phyloP scores from a whole-genome alignment of 768 basidiomycete genomes.

The Suillus alpinus region DNA sequence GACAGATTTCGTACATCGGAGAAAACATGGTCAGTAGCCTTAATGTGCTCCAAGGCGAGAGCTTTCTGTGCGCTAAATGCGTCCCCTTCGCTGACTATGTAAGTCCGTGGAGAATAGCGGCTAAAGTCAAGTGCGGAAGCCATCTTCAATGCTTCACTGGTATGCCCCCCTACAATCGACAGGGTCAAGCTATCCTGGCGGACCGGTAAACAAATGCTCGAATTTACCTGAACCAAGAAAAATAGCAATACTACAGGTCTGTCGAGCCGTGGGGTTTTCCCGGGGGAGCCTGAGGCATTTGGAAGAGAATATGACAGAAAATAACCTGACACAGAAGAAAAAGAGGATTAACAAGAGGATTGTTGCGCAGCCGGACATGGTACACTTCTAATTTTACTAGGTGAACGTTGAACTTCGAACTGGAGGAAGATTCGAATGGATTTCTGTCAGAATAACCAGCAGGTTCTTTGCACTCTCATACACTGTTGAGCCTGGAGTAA shows the following conservation, averaged over 20 bases:
- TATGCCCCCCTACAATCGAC: conserved; percentile 78
- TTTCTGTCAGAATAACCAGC: neutral
- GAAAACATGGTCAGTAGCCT: conserved; percentile 3
- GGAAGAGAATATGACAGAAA: neutral
- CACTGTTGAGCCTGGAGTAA: neutral
- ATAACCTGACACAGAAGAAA: neutral
- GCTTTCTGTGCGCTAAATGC: conserved; percentile 73
- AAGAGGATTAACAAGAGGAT: neutral
- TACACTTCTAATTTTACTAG: neutral
- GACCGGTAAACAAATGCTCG: conserved; percentile 3
- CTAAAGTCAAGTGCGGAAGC: conserved; percentile 69
- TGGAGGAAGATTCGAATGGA: neutral
- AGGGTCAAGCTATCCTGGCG: conserved; percentile 10
- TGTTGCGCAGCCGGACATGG: neutral
- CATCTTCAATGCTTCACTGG: conserved; percentile 78
- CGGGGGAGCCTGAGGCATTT: neutral
- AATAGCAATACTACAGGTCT: conserved; percentile 61
- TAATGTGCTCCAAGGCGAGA: conserved; percentile 52
- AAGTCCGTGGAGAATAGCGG: conserved; percentile 75
- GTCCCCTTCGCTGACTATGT: conserved; percentile 83
- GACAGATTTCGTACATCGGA: conserved; percentile 11
- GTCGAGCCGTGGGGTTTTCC: neutral
- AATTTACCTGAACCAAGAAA: conserved; percentile 89
- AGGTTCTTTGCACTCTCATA: neutral
- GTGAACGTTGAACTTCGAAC: neutral